Evolutionary conservation across 148 eudicot species (phyloP), one percentile per base, ranked within the genome.

Genomic region (Arbutus unedo): DNA sequence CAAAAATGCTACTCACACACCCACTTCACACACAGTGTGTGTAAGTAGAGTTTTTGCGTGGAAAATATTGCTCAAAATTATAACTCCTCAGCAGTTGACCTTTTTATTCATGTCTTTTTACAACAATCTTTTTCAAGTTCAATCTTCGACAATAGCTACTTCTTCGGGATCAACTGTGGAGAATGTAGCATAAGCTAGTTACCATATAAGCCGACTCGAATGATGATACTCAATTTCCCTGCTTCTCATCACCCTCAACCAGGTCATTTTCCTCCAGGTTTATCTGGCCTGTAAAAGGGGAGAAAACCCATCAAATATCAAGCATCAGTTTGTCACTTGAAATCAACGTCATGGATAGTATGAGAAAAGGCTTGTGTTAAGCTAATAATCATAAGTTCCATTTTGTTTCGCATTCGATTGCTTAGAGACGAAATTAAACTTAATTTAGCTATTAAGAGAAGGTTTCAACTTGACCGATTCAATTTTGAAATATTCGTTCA

Each of bases 261-360:
- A 80, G 76, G 41, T 60, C 88, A 75, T 60, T 44, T 59, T 86
- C 88, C 74, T 86, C 83, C 81, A 86, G 77, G 57, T 76, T 81
- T 56, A 76, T 62, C 67, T 49, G 81, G 57, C 83, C 88, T 86
- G 80, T 49, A 74, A n/a, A 44, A 79, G 47, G 47, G 62, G 74
- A 75, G 62, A 74, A 44, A 41, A 74, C 9, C 73, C 53, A 74
- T 45, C 70, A 23, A 47, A 45, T 21, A 74, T 53, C 49, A 55
- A 83, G 25, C 23, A 15, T 18, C 44, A 8, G 55, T 23, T n/a
- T 56, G 15, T 49, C 45, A 68, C 21, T 49, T 53, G 62, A 31
- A 53, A 54, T 76, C 45, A 25, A 25, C 62, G 15, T 43, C 23
- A 77, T 55, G 25, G 43, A n/a, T 38, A 38, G 5, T 56, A 67